Evolutionary conservation across 1,139 yeast genomes (phyloP), one percentile per base, ranked within the genome.

Genomic region (Candida sp.): DNA sequence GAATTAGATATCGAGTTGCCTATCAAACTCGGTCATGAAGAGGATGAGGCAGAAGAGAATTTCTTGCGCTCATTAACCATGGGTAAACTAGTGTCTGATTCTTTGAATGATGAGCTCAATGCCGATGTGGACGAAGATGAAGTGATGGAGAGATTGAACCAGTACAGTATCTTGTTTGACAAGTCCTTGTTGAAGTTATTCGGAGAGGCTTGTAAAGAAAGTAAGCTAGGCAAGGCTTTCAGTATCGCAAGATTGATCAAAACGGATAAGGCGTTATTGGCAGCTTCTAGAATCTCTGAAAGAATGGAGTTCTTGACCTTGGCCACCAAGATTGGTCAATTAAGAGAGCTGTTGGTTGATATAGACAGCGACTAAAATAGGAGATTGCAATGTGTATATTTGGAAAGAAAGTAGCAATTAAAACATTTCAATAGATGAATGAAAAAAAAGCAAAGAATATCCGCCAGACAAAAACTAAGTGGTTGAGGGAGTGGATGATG

Each of bases 211-310:
- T 92, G 98, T 67, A 78, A 85, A 42, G 88, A 86, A 33, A 82
- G 85, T 46, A 81, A 84, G 52, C 68, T 81, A 42, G 80, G 80
- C 50, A 86, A 87, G 65, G 96, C 96, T 0, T 75, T 84, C 56
- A 86, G 88, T 38, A 68, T 94, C 44, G 92, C 85, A 4, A 80
- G 78, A 58, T 83, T 89, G 63, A 76, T 94, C 60, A 83, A 84
- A 59, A 87, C 85, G 55, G 93, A 88, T 55, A 85, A 88, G 58
- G 96, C 97, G 5, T 72, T 93, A 55, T 81, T 80, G 52, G 97
- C 97, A 0, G 97, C 98, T 1, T 75, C 83, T 26, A 88, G 88
- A 68, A 89, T 94, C 52, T 90, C 97, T 1, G 89, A 89, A 60
- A 81, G 97, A 58, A 84, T 89, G 62, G 92, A 88, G 49, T 77